Percentiles rank a stretch among this genome's conserved stretches.
Conservation (phyloP, 2,329 filamentous ascomycete genomes). For the Calonectria leucothoes region DNA sequence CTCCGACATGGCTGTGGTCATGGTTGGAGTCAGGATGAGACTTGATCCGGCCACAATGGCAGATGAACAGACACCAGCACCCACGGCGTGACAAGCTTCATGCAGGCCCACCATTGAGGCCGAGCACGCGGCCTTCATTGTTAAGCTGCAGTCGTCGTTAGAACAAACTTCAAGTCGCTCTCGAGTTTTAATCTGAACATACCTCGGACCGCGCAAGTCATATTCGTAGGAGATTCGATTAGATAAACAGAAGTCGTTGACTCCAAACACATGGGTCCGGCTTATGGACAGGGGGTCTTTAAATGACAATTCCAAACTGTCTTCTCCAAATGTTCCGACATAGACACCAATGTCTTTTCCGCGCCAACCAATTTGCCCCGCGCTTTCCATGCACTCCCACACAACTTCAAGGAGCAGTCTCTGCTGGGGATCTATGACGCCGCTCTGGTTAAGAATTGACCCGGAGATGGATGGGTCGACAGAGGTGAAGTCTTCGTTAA, state of each 20-base stretch:
- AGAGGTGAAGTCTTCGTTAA: slow-evolving; percentile 7
- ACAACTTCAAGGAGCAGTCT: background rate
- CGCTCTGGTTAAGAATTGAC: background rate
- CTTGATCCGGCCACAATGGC: slow-evolving; percentile 37
- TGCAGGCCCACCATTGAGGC: background rate
- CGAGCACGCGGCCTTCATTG: background rate
- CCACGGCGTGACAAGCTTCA: background rate
- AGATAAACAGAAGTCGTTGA: background rate
- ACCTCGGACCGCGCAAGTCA: slow-evolving; percentile 1
- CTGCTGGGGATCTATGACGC: background rate
- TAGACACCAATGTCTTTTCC: background rate
- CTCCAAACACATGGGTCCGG: background rate
- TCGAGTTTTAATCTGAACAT: background rate
- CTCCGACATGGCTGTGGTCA: slow-evolving; percentile 26
- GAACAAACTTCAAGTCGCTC: background rate
- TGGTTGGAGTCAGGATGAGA: slow-evolving; percentile 34
- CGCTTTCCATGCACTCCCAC: background rate
- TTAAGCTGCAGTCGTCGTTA: background rate
- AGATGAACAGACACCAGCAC: slow-evolving; percentile 27
- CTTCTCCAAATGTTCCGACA: background rate
- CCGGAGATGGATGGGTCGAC: slow-evolving; percentile 6
- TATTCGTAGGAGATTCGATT: background rate
- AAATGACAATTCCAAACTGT: background rate
- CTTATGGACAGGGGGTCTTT: background rate
- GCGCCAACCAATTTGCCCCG: background rate